A percentile compares a stretch with the other conserved stretches of the same genome.
These are phyloP conservation scores for Cyclotella sp. DNA, from an alignment of 108 stramenopile species.

Conservation along the genomic window DNA sequence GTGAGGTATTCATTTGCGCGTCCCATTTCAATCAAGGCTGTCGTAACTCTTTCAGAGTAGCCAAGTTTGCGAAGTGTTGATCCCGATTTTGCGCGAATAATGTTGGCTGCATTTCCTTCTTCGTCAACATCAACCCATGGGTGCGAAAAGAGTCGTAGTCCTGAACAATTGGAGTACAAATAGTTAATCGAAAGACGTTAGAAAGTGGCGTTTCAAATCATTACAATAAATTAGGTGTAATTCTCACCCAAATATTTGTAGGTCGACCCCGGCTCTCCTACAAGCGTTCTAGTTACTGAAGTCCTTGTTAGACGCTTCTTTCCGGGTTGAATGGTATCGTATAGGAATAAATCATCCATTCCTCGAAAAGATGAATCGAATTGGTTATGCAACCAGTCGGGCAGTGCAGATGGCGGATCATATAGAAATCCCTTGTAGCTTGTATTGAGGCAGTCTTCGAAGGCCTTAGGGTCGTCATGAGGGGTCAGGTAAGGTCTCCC, in stretches of 20 bases:
- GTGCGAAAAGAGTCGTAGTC: slow-evolving; percentile 87
- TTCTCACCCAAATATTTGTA: slow-evolving; percentile 88
- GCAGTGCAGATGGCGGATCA: slow-evolving; percentile 42
- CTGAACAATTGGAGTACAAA: not conserved
- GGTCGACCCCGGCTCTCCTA: slow-evolving; percentile 89
- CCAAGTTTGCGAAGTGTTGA: slow-evolving; percentile 39
- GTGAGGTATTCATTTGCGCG: slow-evolving; percentile 55
- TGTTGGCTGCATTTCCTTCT: slow-evolving; percentile 23
- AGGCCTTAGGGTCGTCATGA: slow-evolving; percentile 35
- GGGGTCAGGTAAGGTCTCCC: slow-evolving; percentile 48
- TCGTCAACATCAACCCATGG: slow-evolving; percentile 74
- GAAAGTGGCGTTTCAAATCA: not conserved
- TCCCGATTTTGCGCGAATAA: not conserved
- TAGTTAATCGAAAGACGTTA: not conserved
- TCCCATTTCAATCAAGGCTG: slow-evolving; percentile 56
- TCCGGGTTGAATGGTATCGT: slow-evolving; percentile 86
- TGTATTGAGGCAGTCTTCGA: slow-evolving; percentile 49
- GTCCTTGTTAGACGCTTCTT: slow-evolving; percentile 77
- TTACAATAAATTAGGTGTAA: too few relatives aligned
- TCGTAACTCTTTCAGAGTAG: slow-evolving; percentile 30
- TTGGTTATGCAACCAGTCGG: slow-evolving; percentile 32
- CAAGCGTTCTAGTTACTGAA: slow-evolving; percentile 79
- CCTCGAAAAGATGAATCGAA: slow-evolving; percentile 56
- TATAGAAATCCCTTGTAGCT: slow-evolving; percentile 62
- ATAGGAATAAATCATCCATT: slow-evolving; percentile 62